Conservation (phyloP, 1,139 yeast genomes). For the Debaryomyces psychrophilus region DNA sequence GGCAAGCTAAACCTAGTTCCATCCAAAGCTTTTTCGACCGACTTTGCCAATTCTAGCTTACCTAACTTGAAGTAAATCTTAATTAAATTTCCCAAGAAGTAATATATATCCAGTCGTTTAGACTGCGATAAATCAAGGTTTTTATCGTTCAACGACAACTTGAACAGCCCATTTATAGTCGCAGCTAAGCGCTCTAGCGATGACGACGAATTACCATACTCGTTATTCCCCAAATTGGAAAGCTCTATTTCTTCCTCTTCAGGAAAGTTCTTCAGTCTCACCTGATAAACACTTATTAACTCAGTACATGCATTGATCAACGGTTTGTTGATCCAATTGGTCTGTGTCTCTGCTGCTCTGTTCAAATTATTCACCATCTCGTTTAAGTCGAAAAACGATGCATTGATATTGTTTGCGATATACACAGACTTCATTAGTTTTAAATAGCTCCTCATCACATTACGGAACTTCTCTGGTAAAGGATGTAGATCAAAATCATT, state of each 20-base stretch:
- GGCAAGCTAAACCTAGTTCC: conserved; percentile 52
- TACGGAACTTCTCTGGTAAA: conserved; percentile 40
- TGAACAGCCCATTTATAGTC: conserved; percentile 74
- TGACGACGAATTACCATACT: conserved; percentile 13
- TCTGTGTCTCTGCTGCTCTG: conserved; percentile 63
- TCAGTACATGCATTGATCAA: conserved; percentile 59
- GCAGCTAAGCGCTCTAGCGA: conserved; percentile 60
- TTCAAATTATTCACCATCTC: conserved; percentile 53
- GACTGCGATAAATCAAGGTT: conserved; percentile 51
- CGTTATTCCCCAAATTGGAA: conserved; percentile 14
- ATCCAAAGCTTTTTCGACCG: conserved; percentile 72
- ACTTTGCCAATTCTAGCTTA: conserved; percentile 76
- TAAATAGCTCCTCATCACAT: conserved; percentile 39
- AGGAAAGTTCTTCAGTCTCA: conserved; percentile 36
- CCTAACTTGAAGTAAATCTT: conserved; percentile 70
- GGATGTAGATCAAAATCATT: conserved; percentile 44
- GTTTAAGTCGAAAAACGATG: conserved; percentile 43
- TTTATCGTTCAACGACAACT: conserved; percentile 78
- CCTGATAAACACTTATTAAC: conserved; percentile 51
- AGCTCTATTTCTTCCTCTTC: conserved; percentile 22
- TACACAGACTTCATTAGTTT: conserved; percentile 43
- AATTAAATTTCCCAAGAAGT: conserved; percentile 72
- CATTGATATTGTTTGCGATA: conserved; percentile 37
- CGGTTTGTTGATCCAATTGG: conserved; percentile 69
- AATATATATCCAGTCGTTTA: conserved; percentile 70